Conservation (phyloP, 441 rosid species). For the Pelargonium australe region DNA sequence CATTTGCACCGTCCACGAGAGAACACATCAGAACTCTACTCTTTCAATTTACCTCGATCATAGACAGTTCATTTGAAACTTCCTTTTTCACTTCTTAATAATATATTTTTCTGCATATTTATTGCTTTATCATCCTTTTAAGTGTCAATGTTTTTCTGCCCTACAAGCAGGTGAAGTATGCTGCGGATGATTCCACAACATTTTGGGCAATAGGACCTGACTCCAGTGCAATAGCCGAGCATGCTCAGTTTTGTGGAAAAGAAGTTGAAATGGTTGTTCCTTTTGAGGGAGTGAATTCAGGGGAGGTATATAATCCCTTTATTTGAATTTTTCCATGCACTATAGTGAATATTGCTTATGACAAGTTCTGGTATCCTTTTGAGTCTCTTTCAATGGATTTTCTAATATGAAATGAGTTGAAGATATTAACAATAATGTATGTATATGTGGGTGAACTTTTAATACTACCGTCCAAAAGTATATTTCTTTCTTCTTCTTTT, state of each 20-base stretch:
- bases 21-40: neutral
- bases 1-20: neutral
- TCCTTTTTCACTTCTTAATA: neutral
- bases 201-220: slow-evolving; percentile 91
- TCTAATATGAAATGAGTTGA: too few relatives aligned
- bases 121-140: neutral
- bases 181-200: slow-evolving; percentile 69
- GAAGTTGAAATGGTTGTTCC: slow-evolving; percentile 89
- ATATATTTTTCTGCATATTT: neutral
- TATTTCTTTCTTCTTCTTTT: too few relatives aligned
- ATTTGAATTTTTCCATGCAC: neutral
- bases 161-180: slow-evolving; percentile 56
- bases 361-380: neutral
- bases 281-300: slow-evolving; percentile 64
- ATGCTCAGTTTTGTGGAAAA: slow-evolving; percentile 73
- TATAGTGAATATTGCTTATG: neutral
- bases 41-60: neutral
- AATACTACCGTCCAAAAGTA: too few relatives aligned
- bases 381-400: too few relatives aligned
- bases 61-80: neutral
- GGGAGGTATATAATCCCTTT: slow-evolving; percentile 50
- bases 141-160: neutral
- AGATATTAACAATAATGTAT: too few relatives aligned
- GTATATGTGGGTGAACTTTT: too few relatives aligned
- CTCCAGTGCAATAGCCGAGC: slow-evolving; percentile 58